Evolutionary conservation across 306 rosid species (phyloP).

Genomic region (Acmispon strigosus): DNA sequence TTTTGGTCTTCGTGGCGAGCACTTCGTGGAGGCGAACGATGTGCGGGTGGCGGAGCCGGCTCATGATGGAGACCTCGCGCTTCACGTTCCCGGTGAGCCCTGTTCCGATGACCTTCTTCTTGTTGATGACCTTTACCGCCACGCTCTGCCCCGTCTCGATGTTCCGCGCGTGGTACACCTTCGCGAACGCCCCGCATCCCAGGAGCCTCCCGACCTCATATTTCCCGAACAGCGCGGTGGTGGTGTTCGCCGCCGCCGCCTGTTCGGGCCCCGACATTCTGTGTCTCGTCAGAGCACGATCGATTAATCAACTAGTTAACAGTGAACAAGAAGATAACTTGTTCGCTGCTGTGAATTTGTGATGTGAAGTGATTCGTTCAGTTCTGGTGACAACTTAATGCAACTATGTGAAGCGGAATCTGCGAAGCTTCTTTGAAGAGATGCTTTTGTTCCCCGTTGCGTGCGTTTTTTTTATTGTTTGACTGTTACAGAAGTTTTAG

Average conservation of each 20-base stretch:
- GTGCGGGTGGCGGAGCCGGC: slow-evolving; percentile 50
- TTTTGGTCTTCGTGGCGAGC: slow-evolving; percentile 57
- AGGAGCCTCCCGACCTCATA: slow-evolving; percentile 61
- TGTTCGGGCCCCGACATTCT: slow-evolving; percentile 2
- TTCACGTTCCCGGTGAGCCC: slow-evolving; percentile 41
- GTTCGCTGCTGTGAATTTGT: neutral
- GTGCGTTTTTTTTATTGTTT: too few species aligned
- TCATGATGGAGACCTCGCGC: slow-evolving; percentile 64
- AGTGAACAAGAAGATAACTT: too few species aligned
- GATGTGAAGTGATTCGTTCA: neutral
- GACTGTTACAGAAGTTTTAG: too few species aligned
- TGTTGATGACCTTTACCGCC: slow-evolving; percentile 59
- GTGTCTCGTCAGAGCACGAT: neutral
- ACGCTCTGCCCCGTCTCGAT: slow-evolving; percentile 40
- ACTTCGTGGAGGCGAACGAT: slow-evolving; percentile 67
- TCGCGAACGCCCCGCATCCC: slow-evolving; percentile 79
- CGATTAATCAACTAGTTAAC: too few species aligned
- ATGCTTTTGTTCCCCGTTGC: too few species aligned
- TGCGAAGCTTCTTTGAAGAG: neutral
- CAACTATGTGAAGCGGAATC: neutral
- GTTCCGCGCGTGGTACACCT: slow-evolving; percentile 66
- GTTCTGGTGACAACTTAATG: neutral
- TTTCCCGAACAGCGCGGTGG: slow-evolving; percentile 41
- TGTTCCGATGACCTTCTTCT: slow-evolving; percentile 39
- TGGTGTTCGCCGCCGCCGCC: neutral